Conservation (phyloP, 2,329 filamentous ascomycete genomes). For the Penicillium sp. region DNA sequence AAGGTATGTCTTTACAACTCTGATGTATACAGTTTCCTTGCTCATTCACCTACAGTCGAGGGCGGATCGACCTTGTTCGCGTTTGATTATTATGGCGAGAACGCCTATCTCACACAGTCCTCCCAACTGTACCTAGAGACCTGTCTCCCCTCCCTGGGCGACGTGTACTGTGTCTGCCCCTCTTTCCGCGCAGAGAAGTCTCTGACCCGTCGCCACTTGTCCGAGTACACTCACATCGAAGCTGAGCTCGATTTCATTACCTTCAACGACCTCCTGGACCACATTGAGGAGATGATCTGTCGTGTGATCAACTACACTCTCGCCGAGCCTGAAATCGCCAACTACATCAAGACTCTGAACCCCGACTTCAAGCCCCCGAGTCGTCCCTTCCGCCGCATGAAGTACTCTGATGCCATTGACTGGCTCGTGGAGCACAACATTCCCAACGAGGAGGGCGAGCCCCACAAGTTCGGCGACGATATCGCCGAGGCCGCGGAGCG, state of each 20-base stretch:
- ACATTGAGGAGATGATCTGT: conserved; percentile 86
- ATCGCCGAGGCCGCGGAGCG: conserved; percentile 97
- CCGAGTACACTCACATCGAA: conserved; percentile 96
- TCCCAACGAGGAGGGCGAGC: conserved; percentile 85
- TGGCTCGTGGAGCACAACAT: conserved; percentile 92
- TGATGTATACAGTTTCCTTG: too few species aligned
- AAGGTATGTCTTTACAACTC: conserved; percentile 38
- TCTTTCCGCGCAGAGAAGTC: conserved; percentile 98
- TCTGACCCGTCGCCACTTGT: conserved; percentile 86
- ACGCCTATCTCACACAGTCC: conserved; percentile 92
- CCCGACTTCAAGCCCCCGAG: conserved; percentile 78
- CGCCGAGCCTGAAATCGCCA: conserved; percentile 68
- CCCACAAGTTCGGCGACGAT: conserved; percentile 91
- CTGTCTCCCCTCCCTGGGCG: conserved; percentile 81
- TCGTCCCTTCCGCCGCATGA: conserved; percentile 91
- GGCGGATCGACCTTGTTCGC: conserved; percentile 88
- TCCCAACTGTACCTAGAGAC: conserved; percentile 98
- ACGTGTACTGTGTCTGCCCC: conserved; percentile 97
- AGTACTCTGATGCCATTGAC: conserved; percentile 87
- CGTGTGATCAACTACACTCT: conserved; percentile 77
- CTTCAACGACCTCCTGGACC: conserved; percentile 81
- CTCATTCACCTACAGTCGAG: conserved; percentile 57
- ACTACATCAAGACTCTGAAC: conserved; percentile 81
- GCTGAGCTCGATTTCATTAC: conserved; percentile 94
- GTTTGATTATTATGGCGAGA: conserved; percentile 84